These are phyloP conservation scores for Suillus bovinus DNA, from an alignment of 768 basidiomycete genomes.

Conservation along the genomic window DNA sequence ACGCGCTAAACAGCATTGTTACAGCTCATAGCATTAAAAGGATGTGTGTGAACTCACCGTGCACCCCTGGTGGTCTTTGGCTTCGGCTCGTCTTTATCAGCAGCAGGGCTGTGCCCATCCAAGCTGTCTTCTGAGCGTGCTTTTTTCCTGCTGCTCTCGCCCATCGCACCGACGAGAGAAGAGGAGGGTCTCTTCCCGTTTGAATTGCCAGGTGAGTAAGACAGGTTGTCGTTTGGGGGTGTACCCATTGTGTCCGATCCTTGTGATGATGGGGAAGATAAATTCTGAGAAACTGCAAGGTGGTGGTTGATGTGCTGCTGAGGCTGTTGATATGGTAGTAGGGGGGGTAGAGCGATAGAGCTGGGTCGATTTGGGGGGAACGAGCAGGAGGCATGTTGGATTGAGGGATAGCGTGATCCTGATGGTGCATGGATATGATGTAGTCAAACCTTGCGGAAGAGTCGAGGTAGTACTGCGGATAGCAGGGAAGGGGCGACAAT, in stretches of 20 bases:
- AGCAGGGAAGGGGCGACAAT: conserved; percentile 20
- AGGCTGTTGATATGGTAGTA: conserved; percentile 60
- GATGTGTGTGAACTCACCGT: conserved; percentile 46
- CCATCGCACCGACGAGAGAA: conserved; percentile 37
- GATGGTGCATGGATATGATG: conserved; percentile 43
- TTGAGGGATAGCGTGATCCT: conserved; percentile 42
- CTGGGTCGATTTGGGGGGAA: conserved; percentile 69
- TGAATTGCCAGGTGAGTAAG: conserved; percentile 49
- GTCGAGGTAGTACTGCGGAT: conserved; percentile 24
- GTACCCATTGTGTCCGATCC: conserved; percentile 77
- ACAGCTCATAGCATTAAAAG: conserved; percentile 5
- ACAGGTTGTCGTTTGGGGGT: conserved; percentile 62
- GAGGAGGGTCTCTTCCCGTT: conserved; percentile 73
- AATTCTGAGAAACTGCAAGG: conserved; percentile 54
- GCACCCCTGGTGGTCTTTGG: conserved; percentile 88
- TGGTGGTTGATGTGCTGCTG: conserved; percentile 55
- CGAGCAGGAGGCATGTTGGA: conserved; percentile 45
- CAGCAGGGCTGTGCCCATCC: conserved; percentile 49
- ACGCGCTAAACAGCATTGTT: conserved; percentile 57
- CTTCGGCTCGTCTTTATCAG: conserved; percentile 67
- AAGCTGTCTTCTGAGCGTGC: conserved; percentile 54
- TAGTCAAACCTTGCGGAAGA: conserved; percentile 41
- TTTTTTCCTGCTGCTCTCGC: conserved; percentile 54
- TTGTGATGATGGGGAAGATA: conserved; percentile 80
- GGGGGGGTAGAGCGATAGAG: conserved; percentile 63